Evolutionary conservation across 1,284 basidiomycete species (phyloP).

Genomic region (Stygiomarasmius scandens): DNA sequence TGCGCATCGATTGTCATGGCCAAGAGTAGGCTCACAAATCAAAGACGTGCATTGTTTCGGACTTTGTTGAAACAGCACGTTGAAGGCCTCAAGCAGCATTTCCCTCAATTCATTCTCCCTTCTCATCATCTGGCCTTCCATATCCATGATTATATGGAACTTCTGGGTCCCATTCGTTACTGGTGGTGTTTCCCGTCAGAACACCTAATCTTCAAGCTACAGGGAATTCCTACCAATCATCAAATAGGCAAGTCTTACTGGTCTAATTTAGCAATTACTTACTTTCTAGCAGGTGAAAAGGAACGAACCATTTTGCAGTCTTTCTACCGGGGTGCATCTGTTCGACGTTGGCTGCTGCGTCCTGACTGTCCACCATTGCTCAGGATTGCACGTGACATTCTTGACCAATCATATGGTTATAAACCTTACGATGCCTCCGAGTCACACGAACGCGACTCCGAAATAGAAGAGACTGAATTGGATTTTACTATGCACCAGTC

Average conservation of each 20-base stretch:
- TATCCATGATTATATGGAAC: constrained; percentile 3
- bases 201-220: not conserved
- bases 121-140: constrained; percentile 8
- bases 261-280: not conserved
- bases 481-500: no score
- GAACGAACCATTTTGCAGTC: not conserved
- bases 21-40: not conserved
- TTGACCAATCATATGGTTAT: not conserved
- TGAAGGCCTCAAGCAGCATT: not conserved
- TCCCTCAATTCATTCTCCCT: not conserved
- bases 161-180: not conserved
- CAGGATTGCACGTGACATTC: not conserved
- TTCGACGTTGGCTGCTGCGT: not conserved
- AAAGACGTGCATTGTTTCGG: not conserved
- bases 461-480: not conserved
- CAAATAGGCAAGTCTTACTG: not conserved
- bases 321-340: not conserved
- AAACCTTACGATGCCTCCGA: not conserved
- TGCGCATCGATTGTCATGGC: not conserved
- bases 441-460: not conserved
- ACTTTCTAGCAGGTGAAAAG: not conserved
- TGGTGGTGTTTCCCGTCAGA: constrained; percentile 6
- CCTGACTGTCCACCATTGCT: not conserved
- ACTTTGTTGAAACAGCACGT: not conserved
- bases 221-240: constrained; percentile 5